Evolutionary conservation across 257 asterid genomes (phyloP).

Genomic region (Solanum chaucha): DNA sequence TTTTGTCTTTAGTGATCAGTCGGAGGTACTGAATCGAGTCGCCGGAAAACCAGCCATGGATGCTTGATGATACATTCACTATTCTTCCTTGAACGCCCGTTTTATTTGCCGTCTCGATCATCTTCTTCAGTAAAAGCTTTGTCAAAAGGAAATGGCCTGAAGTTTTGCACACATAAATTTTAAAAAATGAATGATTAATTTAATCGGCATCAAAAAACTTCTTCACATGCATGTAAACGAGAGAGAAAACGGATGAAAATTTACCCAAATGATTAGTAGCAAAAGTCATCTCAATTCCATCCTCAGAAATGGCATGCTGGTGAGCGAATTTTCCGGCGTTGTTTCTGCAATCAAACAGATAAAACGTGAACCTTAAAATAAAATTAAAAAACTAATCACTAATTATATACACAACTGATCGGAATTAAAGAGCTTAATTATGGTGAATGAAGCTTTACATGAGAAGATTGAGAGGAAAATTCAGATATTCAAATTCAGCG

Average conservation of each 20-base stretch:
- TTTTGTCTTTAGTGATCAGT: slow-evolving; percentile 55
- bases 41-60: slow-evolving; percentile 90
- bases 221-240: neutral
- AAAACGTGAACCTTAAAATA: neutral
- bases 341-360: slow-evolving; percentile 38
- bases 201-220: neutral
- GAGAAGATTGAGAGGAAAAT: slow-evolving; percentile 77
- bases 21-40: slow-evolving; percentile 50
- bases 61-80: slow-evolving; percentile 83
- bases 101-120: slow-evolving; percentile 46
- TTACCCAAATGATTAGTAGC: slow-evolving; percentile 88
- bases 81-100: slow-evolving; percentile 79
- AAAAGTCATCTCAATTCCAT: slow-evolving; percentile 93
- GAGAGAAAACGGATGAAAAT: neutral
- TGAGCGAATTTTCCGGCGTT: slow-evolving; percentile 92
- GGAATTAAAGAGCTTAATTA: neutral
- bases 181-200: neutral
- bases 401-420: neutral
- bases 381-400: neutral
- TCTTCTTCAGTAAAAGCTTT: slow-evolving; percentile 61
- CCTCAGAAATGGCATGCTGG: slow-evolving; percentile 71
- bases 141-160: slow-evolving; percentile 83
- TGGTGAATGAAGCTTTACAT: slow-evolving; percentile 24
- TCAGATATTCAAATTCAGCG: slow-evolving; percentile 45
- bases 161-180: neutral